Percentiles rank a stretch among this genome's conserved stretches.
Evolutionary conservation across 129 eudicot genomes (phyloP).

Genomic region (Pittosporum tobira): DNA sequence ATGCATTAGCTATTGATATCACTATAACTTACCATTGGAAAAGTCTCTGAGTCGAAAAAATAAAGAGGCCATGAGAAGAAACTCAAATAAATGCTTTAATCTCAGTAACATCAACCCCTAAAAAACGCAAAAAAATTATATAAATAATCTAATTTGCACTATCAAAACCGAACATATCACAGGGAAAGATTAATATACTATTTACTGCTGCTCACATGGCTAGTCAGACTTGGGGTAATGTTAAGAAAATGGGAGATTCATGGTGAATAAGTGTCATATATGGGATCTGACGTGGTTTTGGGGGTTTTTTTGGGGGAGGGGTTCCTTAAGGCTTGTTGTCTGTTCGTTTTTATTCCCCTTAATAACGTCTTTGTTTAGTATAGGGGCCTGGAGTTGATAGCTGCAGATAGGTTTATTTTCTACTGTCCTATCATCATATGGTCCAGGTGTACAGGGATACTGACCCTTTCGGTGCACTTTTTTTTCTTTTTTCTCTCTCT

Average conservation of each 20-base stretch:
- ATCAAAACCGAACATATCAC: neutral
- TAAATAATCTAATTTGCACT: neutral
- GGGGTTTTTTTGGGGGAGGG: neutral
- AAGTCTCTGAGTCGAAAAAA: neutral
- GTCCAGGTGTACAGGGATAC: too few species aligned
- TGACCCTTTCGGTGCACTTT: too few species aligned
- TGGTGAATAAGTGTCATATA: neutral
- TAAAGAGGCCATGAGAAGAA: neutral
- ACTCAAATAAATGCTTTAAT: neutral
- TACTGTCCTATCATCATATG: too few species aligned
- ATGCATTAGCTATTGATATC: constrained; percentile 4
- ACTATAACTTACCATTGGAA: neutral
- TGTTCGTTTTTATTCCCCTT: too few species aligned
- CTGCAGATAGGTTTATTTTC: too few species aligned
- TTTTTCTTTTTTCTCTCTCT: too few species aligned
- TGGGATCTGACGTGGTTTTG: neutral
- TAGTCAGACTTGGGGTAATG: too few species aligned
- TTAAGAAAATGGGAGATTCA: neutral
- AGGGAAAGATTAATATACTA: neutral
- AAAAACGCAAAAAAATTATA: too few species aligned
- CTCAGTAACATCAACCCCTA: too few species aligned
- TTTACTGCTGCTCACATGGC: neutral
- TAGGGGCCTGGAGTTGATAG: too few species aligned
- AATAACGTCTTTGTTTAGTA: too few species aligned
- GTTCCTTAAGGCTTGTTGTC: too few species aligned